Evolutionary conservation across 441 rosid species (phyloP).

Genomic region (Adansonia gregorii): DNA sequence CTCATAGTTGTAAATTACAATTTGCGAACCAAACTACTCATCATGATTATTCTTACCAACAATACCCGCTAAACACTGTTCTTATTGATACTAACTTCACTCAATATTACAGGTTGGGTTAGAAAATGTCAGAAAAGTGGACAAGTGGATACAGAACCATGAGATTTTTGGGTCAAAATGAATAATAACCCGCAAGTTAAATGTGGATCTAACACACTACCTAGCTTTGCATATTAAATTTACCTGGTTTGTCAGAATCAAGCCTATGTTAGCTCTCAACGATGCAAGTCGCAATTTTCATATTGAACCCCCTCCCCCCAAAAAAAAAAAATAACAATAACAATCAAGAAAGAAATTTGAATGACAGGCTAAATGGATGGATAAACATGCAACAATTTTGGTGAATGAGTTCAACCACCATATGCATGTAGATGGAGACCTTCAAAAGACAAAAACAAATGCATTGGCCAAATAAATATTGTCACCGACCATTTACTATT

Average conservation of each 20-base stretch:
- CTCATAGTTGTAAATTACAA: not conserved
- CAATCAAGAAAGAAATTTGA: not conserved
- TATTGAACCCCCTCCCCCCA: not conserved
- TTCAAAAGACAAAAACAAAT: conserved; percentile 22
- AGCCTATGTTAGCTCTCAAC: not conserved
- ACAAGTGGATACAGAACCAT: not conserved
- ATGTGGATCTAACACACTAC: too few relatives aligned
- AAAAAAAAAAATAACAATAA: not conserved
- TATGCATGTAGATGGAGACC: conserved; percentile 12
- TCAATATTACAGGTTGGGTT: too few relatives aligned
- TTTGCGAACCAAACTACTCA: not conserved
- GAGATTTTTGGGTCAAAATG: too few relatives aligned
- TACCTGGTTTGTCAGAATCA: not conserved
- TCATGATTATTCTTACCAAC: conserved; percentile 6
- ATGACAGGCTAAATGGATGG: not conserved
- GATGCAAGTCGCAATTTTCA: not conserved
- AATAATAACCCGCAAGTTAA: too few relatives aligned
- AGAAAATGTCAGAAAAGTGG: not conserved
- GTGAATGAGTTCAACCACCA: conserved; percentile 18
- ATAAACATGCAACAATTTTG: conserved; percentile 8
- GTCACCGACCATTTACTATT: conserved; percentile 38
- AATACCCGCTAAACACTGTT: not conserved
- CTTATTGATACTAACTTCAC: not conserved
- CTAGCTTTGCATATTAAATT: not conserved
- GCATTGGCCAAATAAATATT: conserved; percentile 25